phyloP scores from a whole-genome alignment of 2,329 filamentous ascomycete genomes.

The Cytospora leucostoma region DNA sequence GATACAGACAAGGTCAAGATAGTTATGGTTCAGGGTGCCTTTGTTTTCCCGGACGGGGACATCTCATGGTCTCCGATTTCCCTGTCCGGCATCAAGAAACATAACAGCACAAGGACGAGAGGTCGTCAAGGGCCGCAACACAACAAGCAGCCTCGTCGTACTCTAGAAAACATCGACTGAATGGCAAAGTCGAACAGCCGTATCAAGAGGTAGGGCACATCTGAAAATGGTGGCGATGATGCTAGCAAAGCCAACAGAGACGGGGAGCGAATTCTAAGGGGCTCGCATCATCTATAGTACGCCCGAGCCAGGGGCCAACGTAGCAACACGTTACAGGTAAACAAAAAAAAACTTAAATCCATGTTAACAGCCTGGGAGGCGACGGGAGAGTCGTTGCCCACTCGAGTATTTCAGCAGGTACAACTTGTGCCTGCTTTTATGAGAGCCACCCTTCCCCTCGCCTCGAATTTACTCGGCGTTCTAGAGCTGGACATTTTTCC shows the following conservation, averaged over 20 bases:
- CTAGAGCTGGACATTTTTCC: too few species aligned
- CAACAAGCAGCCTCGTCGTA: not conserved
- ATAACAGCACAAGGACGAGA: not conserved
- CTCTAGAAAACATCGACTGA: not conserved
- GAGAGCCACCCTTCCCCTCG: too few species aligned
- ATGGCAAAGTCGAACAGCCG: not conserved
- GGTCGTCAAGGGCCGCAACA: not conserved
- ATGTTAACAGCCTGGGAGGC: too few species aligned
- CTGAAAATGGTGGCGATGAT: not conserved
- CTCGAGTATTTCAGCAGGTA: too few species aligned
- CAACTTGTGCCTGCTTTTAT: too few species aligned
- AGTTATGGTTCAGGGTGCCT: too few species aligned
- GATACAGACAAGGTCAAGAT: too few species aligned
- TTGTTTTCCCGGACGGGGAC: not conserved
- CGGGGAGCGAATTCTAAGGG: not conserved
- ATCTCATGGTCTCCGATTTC: not conserved
- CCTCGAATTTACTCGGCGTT: too few species aligned
- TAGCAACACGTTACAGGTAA: too few species aligned
- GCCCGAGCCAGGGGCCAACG: too few species aligned
- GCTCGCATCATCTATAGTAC: not conserved
- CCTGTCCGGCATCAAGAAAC: not conserved
- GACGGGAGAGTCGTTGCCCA: too few species aligned
- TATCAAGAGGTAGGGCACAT: not conserved
- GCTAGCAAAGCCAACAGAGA: not conserved
- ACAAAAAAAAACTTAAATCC: too few species aligned